These are phyloP conservation scores for Moringa oleifera DNA, from an alignment of 345 rosid genomes.

Conservation along the genomic window DNA sequence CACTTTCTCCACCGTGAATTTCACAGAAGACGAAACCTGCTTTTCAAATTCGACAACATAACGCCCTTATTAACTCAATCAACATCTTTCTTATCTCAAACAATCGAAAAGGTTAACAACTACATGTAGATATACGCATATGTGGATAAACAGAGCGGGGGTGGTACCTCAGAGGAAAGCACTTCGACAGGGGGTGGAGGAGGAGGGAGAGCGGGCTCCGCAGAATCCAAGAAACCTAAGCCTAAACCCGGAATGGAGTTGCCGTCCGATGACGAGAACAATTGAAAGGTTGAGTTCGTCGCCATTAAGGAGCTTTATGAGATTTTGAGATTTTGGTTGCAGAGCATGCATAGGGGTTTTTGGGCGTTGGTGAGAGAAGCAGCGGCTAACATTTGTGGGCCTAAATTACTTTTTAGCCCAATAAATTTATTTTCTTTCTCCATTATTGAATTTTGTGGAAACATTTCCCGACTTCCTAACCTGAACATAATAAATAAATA, in stretches of 20 bases:
- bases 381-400: too few species aligned
- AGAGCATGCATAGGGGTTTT: neutral
- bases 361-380: neutral
- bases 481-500: too few species aligned
- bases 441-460: too few species aligned
- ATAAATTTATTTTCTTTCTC: too few species aligned
- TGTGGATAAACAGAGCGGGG: neutral
- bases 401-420: too few species aligned
- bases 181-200: constrained; percentile 75
- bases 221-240: constrained; percentile 46
- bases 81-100: neutral
- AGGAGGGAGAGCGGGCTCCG: constrained; percentile 51
- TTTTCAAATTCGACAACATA: constrained; percentile 10
- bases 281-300: constrained; percentile 25
- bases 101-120: neutral
- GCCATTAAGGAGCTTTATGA: constrained; percentile 26
- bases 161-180: constrained; percentile 49
- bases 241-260: constrained; percentile 28
- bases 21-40: constrained; percentile 50
- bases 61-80: neutral
- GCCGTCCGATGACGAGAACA: constrained; percentile 28
- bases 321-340: too few species aligned
- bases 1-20: constrained; percentile 42
- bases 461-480: too few species aligned
- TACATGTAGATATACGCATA: too few species aligned